A percentile compares a stretch with the other conserved stretches of the same genome.
phyloP scores from a whole-genome alignment of 2,329 filamentous ascomycete species.

The Trichoderma polysporum region DNA sequence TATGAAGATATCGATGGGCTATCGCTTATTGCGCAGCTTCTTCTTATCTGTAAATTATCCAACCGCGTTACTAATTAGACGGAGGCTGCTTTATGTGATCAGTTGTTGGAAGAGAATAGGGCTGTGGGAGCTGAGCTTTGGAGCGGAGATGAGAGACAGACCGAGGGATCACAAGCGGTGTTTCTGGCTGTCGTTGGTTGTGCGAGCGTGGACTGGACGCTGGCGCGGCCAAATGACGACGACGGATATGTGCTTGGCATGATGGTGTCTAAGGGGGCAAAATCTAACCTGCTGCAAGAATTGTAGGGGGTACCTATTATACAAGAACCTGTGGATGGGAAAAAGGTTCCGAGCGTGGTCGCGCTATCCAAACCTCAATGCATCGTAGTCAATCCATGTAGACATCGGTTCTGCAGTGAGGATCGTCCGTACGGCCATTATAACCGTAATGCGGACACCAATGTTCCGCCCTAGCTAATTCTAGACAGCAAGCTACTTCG shows the following conservation, averaged over 20 bases:
- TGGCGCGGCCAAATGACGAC: background rate
- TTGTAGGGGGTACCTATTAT: background rate
- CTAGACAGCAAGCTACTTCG: background rate
- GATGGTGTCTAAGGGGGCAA: background rate
- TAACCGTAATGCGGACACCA: background rate
- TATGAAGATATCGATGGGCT: background rate
- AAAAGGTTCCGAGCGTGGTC: background rate
- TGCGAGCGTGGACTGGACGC: background rate
- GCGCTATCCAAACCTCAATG: background rate
- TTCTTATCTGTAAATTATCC: background rate
- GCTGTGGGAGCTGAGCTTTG: background rate
- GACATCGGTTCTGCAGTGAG: background rate
- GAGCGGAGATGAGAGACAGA: background rate
- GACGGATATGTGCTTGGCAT: background rate
- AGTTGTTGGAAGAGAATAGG: background rate
- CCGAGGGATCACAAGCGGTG: background rate
- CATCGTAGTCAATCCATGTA: background rate
- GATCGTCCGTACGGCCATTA: background rate
- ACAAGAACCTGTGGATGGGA: background rate
- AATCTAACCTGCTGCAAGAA: background rate
- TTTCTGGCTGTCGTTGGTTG: background rate
- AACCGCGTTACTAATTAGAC: background rate
- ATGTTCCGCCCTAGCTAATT: background rate
- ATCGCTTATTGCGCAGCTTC: background rate
- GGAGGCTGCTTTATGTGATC: background rate